Evolutionary conservation across 345 rosid species (phyloP).

Genomic region (Linum tenue): DNA sequence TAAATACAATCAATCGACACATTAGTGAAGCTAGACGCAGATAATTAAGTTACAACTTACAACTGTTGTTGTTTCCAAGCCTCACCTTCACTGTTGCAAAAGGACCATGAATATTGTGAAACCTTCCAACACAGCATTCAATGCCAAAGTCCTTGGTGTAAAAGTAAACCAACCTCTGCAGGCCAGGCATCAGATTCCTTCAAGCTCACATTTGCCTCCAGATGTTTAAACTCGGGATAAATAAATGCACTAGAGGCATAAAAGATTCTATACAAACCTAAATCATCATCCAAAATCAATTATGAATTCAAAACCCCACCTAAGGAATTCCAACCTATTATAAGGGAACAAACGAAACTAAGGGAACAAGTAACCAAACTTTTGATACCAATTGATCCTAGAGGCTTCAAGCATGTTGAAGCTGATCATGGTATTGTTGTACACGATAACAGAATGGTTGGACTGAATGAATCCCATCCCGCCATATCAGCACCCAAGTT

Average conservation of each 20-base stretch:
- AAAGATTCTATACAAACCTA: conserved; percentile 53
- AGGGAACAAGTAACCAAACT: conserved; percentile 16
- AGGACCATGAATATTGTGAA: conserved; percentile 98
- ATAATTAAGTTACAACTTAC: not conserved
- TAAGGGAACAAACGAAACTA: not conserved
- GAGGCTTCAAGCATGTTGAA: conserved; percentile 96
- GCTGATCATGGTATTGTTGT: conserved; percentile 97
- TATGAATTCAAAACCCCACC: not conserved
- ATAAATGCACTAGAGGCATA: conserved; percentile 99
- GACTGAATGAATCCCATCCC: conserved; percentile 99
- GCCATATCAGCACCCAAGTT: conserved; percentile 99
- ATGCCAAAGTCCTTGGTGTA: conserved; percentile 89
- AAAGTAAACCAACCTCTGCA: conserved; percentile 73
- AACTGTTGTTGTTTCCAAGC: not conserved
- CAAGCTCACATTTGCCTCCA: conserved; percentile 93
- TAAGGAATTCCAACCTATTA: not conserved
- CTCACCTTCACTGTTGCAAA: conserved; percentile 96
- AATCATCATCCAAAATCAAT: conserved; percentile 6
- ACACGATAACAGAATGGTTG: conserved; percentile 95
- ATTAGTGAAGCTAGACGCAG: conserved; percentile 5
- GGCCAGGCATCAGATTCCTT: conserved; percentile 99
- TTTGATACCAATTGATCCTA: conserved; percentile 74
- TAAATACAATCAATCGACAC: conserved; percentile 1
- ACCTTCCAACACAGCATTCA: conserved; percentile 91
- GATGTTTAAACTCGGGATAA: conserved; percentile 96